These are phyloP conservation scores for Metrosideros polymorpha DNA, from an alignment of 441 rosid species.

Conservation along the genomic window DNA sequence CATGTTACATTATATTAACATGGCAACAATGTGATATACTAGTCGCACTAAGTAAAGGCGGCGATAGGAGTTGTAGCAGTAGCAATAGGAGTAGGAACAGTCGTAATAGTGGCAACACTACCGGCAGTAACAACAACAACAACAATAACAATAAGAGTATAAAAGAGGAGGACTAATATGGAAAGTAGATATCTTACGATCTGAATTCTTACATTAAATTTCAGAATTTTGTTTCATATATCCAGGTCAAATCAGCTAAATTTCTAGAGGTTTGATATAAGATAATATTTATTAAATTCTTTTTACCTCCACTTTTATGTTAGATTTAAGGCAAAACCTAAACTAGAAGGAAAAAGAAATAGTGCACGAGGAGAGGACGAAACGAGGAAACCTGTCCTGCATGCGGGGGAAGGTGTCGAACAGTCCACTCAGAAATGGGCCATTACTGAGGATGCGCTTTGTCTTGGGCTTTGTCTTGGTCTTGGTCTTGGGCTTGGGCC, in stretches of 20 bases:
- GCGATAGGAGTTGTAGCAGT: background rate
- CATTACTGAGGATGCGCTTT: background rate
- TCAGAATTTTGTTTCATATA: background rate
- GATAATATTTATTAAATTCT: background rate
- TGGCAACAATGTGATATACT: background rate
- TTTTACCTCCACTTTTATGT: background rate
- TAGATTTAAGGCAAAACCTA: background rate
- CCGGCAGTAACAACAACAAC: rapidly evolving
- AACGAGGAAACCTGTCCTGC: background rate
- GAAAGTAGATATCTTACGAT: background rate
- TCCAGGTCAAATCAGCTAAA: background rate
- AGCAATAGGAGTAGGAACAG: background rate
- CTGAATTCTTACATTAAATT: background rate
- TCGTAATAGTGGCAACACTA: background rate
- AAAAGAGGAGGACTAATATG: rapidly evolving
- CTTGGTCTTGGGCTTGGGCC: background rate
- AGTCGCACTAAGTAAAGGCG: background rate
- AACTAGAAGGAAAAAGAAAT: background rate
- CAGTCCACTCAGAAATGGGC: background rate
- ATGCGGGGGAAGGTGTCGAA: background rate
- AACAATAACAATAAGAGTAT: background rate
- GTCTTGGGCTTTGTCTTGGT: no score
- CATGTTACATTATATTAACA: background rate
- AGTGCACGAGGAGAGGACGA: background rate
- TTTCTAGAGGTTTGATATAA: background rate